phyloP scores from a whole-genome alignment of 129 eudicot genomes.

The Centaurea solstitialis region DNA sequence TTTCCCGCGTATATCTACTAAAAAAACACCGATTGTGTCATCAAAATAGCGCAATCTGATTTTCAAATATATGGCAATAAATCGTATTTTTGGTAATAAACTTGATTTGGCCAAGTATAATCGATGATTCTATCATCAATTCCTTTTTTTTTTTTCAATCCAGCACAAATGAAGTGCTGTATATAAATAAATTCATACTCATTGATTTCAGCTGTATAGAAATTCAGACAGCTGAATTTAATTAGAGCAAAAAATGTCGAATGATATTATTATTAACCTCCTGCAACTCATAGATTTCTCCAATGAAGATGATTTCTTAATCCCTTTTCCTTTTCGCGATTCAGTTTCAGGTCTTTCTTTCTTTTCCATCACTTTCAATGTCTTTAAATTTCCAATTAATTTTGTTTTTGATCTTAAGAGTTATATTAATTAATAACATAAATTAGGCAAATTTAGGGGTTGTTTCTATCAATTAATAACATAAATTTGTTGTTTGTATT shows the following conservation, averaged over 20 bases:
- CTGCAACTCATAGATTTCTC: constrained; percentile 58
- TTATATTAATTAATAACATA: no score
- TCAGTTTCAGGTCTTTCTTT: constrained; percentile 72
- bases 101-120: not conserved
- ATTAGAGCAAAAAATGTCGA: not conserved
- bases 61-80: constrained; percentile 6
- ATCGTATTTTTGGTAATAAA: constrained; percentile 20
- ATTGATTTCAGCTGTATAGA: no score
- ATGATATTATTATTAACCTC: not conserved
- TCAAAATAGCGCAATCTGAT: not conserved
- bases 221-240: not conserved
- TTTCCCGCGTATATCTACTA: no score
- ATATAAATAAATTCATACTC: no score
- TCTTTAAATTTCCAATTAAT: not conserved
- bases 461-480: no score
- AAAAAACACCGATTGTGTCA: not conserved
- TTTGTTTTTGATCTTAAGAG: not conserved
- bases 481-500: no score
- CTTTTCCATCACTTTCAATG: no score
- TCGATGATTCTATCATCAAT: constrained; percentile 15
- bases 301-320: constrained; percentile 62
- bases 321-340: constrained; percentile 44
- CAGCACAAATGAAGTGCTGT: no score
- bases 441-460: no score
- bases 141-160: constrained; percentile 18